A percentile compares a stretch with the other conserved stretches of the same genome.
These are phyloP conservation scores for Scleromitrula shiraiana DNA, from an alignment of 2,329 filamentous ascomycete genomes.

Conservation along the genomic window DNA sequence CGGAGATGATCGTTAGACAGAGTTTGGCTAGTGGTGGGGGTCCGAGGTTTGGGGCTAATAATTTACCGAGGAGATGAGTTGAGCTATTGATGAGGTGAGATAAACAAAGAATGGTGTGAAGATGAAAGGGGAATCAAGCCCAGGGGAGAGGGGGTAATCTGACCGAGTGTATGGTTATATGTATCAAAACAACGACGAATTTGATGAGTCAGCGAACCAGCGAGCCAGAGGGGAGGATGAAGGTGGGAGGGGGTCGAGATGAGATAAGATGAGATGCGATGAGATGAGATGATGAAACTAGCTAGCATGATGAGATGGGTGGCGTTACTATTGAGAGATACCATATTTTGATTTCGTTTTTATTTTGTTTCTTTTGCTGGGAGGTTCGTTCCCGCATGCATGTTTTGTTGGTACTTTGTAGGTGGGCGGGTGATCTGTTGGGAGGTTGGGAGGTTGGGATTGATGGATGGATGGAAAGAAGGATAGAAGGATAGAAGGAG, in stretches of 20 bases:
- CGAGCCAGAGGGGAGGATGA: too few relatives aligned
- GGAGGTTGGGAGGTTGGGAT: too few relatives aligned
- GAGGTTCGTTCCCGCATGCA: too few relatives aligned
- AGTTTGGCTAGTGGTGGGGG: slow-evolving; percentile 58
- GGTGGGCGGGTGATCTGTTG: too few relatives aligned
- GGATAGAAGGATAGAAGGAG: too few relatives aligned
- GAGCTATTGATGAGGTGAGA: background rate
- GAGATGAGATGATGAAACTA: background rate
- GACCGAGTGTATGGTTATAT: background rate
- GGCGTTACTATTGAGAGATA: background rate
- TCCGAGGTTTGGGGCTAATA: slow-evolving; percentile 30
- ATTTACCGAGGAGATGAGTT: slow-evolving; percentile 25
- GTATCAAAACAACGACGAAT: background rate
- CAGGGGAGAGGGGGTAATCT: background rate
- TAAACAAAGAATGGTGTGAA: background rate
- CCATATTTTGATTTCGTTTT: background rate
- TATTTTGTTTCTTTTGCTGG: too few relatives aligned
- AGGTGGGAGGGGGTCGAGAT: too few relatives aligned
- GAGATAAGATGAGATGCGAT: too few relatives aligned
- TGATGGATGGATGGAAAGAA: too few relatives aligned
- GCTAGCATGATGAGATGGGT: background rate
- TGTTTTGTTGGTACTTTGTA: too few relatives aligned
- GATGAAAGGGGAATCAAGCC: slow-evolving; percentile 14
- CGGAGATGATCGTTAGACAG: slow-evolving; percentile 89
- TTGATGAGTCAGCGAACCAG: too few relatives aligned